A percentile compares a stretch with the other conserved stretches of the same genome.
Evolutionary conservation across 768 basidiomycete species (phyloP).

Genomic region (Amanita inopinata): DNA sequence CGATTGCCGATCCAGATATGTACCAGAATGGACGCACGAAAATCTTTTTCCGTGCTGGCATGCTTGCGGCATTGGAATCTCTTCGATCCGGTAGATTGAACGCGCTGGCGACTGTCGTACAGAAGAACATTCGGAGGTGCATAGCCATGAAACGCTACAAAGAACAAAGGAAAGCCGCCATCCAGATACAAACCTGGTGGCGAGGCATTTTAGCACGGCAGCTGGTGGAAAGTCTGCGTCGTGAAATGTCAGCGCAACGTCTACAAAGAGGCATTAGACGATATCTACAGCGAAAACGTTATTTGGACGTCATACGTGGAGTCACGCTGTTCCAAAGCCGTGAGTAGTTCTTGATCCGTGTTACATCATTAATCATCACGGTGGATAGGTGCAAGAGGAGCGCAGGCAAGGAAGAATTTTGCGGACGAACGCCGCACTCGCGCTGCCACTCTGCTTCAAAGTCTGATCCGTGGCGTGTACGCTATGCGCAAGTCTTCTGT

Average conservation of each 20-base stretch:
- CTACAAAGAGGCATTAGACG: slow-evolving; percentile 68
- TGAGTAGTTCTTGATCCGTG: slow-evolving; percentile 29
- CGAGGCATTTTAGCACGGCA: slow-evolving; percentile 72
- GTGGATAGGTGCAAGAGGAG: slow-evolving; percentile 60
- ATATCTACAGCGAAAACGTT: slow-evolving; percentile 65
- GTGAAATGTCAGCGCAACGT: slow-evolving; percentile 63
- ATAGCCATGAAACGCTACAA: slow-evolving; percentile 79
- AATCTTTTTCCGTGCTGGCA: slow-evolving; percentile 98
- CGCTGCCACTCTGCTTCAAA: slow-evolving; percentile 71
- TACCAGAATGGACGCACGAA: slow-evolving; percentile 96
- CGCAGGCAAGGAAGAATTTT: slow-evolving; percentile 54
- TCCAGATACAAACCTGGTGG: slow-evolving; percentile 93
- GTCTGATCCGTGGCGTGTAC: slow-evolving; percentile 82
- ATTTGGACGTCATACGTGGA: slow-evolving; percentile 49
- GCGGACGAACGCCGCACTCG: slow-evolving; percentile 40
- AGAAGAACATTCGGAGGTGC: slow-evolving; percentile 91
- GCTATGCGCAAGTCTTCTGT: slow-evolving; percentile 20
- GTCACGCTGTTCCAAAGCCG: slow-evolving; percentile 77
- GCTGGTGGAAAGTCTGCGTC: slow-evolving; percentile 60
- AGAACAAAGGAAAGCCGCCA: slow-evolving; percentile 57
- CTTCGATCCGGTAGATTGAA: slow-evolving; percentile 84
- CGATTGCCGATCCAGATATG: slow-evolving; percentile 90
- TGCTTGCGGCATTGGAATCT: slow-evolving; percentile 93
- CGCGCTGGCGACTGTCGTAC: slow-evolving; percentile 86
- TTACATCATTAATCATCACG: background rate